These are phyloP conservation scores for Dimargaris verticillata DNA, from an alignment of 192 early-diverging fungal genomes.

Conservation along the genomic window DNA sequence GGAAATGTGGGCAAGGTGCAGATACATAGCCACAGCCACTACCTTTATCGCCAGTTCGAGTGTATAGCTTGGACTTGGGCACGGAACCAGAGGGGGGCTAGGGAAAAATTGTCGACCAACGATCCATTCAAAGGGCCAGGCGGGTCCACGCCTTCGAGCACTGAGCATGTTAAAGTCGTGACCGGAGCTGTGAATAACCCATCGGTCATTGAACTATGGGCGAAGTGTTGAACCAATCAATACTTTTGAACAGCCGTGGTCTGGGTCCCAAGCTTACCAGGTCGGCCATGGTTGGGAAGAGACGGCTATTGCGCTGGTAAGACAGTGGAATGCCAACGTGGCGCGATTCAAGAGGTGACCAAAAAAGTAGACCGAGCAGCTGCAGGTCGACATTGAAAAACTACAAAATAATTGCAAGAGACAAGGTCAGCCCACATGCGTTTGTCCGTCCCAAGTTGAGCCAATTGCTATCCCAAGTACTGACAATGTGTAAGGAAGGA, in stretches of 20 bases:
- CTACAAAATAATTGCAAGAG: no score
- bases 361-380: no score
- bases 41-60: conserved; percentile 12
- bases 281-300: no score
- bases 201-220: background rate
- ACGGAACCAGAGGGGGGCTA: background rate
- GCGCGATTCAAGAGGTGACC: no score
- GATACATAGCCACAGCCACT: background rate
- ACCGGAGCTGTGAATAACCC: background rate
- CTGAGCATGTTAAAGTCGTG: background rate
- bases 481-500: no score
- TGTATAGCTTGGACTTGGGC: conserved; percentile 11
- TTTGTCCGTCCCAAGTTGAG: no score
- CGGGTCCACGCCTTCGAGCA: background rate
- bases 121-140: background rate
- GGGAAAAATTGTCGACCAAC: background rate
- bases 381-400: no score
- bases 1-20: background rate
- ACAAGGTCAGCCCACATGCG: no score
- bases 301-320: no score
- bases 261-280: no score
- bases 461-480: no score
- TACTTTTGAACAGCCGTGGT: background rate
- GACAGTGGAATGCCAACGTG: no score
- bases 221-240: background rate